Evolutionary conservation across 208 protist species (phyloP).

Genomic region (Leishmania guyanensis): DNA sequence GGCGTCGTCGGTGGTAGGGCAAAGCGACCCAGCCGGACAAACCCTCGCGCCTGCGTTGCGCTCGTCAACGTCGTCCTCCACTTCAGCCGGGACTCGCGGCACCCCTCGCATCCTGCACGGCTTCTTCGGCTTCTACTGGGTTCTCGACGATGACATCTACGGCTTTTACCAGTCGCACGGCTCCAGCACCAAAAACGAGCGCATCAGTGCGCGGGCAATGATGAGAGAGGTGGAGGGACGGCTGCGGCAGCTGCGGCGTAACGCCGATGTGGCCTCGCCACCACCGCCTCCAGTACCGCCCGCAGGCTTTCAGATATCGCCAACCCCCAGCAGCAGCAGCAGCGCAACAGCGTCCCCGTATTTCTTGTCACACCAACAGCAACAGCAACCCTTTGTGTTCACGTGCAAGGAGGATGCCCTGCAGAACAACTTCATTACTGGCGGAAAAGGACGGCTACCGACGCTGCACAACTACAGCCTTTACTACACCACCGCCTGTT

Average conservation of each 20-base stretch:
- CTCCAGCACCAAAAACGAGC: constrained; percentile 42
- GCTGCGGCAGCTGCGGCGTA: constrained; percentile 42
- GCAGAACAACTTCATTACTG: constrained; percentile 33
- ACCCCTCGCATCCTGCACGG: constrained; percentile 37
- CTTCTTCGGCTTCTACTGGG: constrained; percentile 76
- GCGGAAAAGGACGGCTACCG: constrained; percentile 5
- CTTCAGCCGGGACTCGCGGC: constrained; percentile 4
- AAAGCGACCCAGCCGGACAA: neutral
- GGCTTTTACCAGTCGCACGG: constrained; percentile 43
- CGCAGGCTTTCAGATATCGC: neutral
- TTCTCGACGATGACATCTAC: constrained; percentile 91
- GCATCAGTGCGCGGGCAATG: constrained; percentile 58
- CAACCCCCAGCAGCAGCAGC: neutral
- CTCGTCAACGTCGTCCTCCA: neutral
- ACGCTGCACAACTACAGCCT: constrained; percentile 32
- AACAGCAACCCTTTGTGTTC: constrained; percentile 31
- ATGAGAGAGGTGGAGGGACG: constrained; percentile 55
- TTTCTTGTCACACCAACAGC: constrained; percentile 2
- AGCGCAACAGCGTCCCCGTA: neutral
- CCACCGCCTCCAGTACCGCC: constrained; percentile 18
- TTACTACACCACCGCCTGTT: constrained; percentile 55
- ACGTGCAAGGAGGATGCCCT: constrained; percentile 41
- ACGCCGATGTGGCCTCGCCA: constrained; percentile 26
- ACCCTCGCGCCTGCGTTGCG: neutral
- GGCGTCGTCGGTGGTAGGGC: neutral